These are phyloP conservation scores for Morella rubra DNA, from an alignment of 306 rosid genomes.

Conservation along the genomic window DNA sequence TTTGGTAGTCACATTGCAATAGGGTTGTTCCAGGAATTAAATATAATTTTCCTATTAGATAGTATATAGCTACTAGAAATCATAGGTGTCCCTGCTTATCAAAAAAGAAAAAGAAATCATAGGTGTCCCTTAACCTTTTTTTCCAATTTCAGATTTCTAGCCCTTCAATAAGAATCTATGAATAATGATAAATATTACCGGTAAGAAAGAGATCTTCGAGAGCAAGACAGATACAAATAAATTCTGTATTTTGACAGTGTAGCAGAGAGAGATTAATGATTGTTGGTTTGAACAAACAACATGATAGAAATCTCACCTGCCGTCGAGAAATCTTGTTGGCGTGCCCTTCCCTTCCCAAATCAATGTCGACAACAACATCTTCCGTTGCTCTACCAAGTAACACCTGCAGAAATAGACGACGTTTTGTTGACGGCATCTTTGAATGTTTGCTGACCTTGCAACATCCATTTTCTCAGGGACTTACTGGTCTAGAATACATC, in stretches of 20 bases:
- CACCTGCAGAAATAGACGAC: conserved; percentile 50
- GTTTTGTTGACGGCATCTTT: conserved; percentile 24
- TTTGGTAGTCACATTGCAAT: too few species aligned
- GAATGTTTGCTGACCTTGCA: conserved; percentile 20
- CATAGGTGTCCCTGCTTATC: too few species aligned
- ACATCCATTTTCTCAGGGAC: conserved; percentile 17
- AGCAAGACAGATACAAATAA: background rate
- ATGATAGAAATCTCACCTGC: conserved; percentile 58
- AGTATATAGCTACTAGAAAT: too few species aligned
- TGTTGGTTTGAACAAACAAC: conserved; percentile 8
- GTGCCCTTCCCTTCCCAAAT: conserved; percentile 76
- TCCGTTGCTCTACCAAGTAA: conserved; percentile 85
- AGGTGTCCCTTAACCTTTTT: too few species aligned
- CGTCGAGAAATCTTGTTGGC: conserved; percentile 80
- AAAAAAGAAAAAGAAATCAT: too few species aligned
- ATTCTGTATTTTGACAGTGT: background rate
- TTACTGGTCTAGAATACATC: conserved; percentile 17
- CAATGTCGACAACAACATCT: conserved; percentile 72
- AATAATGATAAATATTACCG: too few species aligned
- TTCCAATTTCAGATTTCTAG: too few species aligned
- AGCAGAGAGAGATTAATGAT: background rate
- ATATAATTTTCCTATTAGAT: too few species aligned
- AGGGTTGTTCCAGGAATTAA: too few species aligned
- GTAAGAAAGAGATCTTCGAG: background rate
- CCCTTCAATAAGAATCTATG: too few species aligned